phyloP scores from a whole-genome alignment of 2,329 filamentous ascomycete species.

The Zasmidium angulare region DNA sequence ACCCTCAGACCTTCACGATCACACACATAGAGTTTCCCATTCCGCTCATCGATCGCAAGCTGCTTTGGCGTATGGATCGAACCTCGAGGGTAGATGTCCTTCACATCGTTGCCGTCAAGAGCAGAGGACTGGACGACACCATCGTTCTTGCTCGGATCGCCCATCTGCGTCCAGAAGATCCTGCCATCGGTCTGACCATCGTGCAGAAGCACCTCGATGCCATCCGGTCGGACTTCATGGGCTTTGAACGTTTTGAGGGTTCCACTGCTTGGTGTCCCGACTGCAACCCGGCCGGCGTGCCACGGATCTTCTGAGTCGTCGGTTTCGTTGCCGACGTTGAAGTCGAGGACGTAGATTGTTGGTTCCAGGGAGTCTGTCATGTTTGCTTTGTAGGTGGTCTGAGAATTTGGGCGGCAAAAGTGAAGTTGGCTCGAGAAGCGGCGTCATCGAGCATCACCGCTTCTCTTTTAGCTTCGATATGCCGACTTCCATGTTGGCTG shows the following conservation, averaged over 20 bases:
- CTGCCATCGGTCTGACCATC: slow-evolving; percentile 6
- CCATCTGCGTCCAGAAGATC: slow-evolving; percentile 37
- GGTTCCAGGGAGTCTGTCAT: background rate
- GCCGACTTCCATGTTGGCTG: too few relatives aligned
- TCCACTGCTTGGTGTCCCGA: background rate
- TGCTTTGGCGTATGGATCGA: slow-evolving; percentile 52
- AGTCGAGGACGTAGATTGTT: slow-evolving; percentile 2
- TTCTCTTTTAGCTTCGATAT: too few relatives aligned
- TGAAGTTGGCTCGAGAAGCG: too few relatives aligned
- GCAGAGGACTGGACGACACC: slow-evolving; percentile 30
- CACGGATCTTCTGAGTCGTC: background rate
- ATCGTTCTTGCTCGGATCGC: slow-evolving; percentile 19
- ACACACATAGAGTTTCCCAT: slow-evolving; percentile 42
- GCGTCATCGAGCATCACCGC: too few relatives aligned
- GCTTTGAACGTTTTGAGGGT: slow-evolving; percentile 2
- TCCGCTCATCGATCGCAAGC: slow-evolving; percentile 31
- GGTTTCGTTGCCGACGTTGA: slow-evolving; percentile 1
- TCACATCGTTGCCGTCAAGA: slow-evolving; percentile 50
- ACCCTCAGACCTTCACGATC: slow-evolving; percentile 46
- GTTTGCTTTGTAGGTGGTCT: too few relatives aligned
- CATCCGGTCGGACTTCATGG: slow-evolving; percentile 28
- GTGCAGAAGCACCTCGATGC: slow-evolving; percentile 29
- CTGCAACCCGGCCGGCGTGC: background rate
- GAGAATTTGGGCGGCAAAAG: too few relatives aligned
- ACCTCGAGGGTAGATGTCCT: slow-evolving; percentile 40